A percentile compares a stretch with the other conserved stretches of the same genome.
Conservation (phyloP, 768 basidiomycete species). For the Suillus decipiens region DNA sequence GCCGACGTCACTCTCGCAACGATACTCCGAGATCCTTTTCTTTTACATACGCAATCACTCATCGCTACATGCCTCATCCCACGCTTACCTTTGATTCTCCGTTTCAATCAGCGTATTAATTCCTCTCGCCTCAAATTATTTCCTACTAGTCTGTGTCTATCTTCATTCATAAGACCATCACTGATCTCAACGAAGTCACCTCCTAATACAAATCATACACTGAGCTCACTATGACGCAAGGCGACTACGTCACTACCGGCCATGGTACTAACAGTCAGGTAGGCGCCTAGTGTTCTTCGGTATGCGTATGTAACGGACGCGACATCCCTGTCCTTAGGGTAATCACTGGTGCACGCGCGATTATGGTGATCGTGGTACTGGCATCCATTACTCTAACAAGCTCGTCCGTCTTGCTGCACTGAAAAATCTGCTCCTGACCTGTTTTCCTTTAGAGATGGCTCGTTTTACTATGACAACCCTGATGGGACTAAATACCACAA, state of each 20-base stretch:
- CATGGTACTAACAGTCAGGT: not conserved
- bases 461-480: not conserved
- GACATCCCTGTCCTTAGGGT: not conserved
- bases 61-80: not conserved
- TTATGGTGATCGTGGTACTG: not conserved
- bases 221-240: not conserved
- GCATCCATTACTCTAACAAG: not conserved
- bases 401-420: not conserved
- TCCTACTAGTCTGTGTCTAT: not conserved
- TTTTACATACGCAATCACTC: not conserved
- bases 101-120: not conserved
- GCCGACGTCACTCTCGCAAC: not conserved
- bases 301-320: not conserved
- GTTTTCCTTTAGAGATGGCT: not conserved
- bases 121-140: not conserved
- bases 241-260: not conserved
- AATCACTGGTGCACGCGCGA: slow-evolving; percentile 1
- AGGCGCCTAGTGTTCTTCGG: not conserved
- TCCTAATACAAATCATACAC: not conserved
- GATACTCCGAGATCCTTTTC: not conserved
- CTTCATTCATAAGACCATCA: not conserved
- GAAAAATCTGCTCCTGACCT: not conserved
- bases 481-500: not conserved
- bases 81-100: not conserved
- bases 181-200: not conserved